Base-by-base conservation (phyloP, 495 filamentous ascomycete genomes). In the Hyaloscypha variabilis region DNA sequence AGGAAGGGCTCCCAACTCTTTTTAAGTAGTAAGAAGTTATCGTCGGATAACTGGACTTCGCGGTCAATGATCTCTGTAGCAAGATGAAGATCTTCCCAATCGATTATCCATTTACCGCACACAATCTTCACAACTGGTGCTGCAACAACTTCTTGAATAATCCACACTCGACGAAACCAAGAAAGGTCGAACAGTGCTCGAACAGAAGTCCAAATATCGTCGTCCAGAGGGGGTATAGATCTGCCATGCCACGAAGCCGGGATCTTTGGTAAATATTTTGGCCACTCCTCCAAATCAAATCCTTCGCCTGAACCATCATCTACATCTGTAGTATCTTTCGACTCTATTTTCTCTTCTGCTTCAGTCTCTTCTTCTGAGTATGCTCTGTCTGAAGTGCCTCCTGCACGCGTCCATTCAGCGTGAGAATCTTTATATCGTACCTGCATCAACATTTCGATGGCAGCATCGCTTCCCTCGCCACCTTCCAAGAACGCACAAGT, bases 81-180 rank as follows among this genome's bases (percentile, higher is more conserved):
- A 4, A 14, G 11, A 42, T 25, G 54, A 21, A 66, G 5, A 24
- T 60, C 54, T 49, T 70, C 28, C 68, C 68, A 70, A 21, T 55
- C 25, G 4, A 67, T 28, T 8, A 42, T 62, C 34, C 52, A 59
- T 17, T 31, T 31, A 3, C 68, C 68, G 31, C 68, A 70, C 14
- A 70, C 13, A n/a, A 70, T 52, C 2, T 34, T 50, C n/a, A 64
- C 53, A 50, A 64, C 23, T 11, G 36, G 17, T 17, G 68, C 68
- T 14, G 19, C 23, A 2, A 67, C 53, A 23, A 70, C 23, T 52
- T 70, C 68, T 50, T 70, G 64, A 21, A 66, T 53, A 21, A 67
- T 67, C 68, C 68, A 67, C 34, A 57, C 56, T 42, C 68, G 28
- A 8, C 50, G 59, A 50, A 70, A 70, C 68, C 58, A 70, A 2